Evolutionary conservation across 805 yeast genomes (phyloP).

Genomic region (Pichia kluyveri): DNA sequence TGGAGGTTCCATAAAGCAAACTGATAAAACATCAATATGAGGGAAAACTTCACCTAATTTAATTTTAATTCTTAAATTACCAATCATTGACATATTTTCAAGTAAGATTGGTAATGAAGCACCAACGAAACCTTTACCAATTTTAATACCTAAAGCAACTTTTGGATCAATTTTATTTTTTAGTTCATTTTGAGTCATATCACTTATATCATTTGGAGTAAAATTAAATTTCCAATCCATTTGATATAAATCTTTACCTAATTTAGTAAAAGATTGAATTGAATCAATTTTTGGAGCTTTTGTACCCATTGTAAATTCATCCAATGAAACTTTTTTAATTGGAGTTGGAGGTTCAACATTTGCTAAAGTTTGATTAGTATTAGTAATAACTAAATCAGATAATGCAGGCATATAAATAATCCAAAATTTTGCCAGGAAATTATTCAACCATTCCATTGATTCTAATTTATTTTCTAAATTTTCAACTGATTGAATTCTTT

Average conservation of each 20-base stretch:
- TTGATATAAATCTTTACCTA: slow-evolving; percentile 59
- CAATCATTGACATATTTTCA: slow-evolving; percentile 71
- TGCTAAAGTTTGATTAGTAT: slow-evolving; percentile 58
- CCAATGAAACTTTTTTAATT: slow-evolving; percentile 62
- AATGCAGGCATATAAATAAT: slow-evolving; percentile 82
- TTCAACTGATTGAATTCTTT: slow-evolving; percentile 54
- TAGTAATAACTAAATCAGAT: slow-evolving; percentile 62
- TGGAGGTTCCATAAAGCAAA: slow-evolving; percentile 72
- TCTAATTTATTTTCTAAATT: slow-evolving; percentile 55
- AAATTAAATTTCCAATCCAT: slow-evolving; percentile 82
- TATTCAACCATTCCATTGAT: slow-evolving; percentile 76
- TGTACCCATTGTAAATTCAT: slow-evolving; percentile 72
- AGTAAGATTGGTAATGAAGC: slow-evolving; percentile 71
- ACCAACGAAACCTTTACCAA: slow-evolving; percentile 74
- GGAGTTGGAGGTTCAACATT: slow-evolving; percentile 79
- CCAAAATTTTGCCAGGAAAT: slow-evolving; percentile 75
- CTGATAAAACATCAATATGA: slow-evolving; percentile 63
- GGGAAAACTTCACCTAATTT: slow-evolving; percentile 61
- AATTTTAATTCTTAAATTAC: slow-evolving; percentile 57
- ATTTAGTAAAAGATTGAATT: slow-evolving; percentile 63
- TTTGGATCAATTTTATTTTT: slow-evolving; percentile 68
- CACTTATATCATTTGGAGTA: slow-evolving; percentile 74
- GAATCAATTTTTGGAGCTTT: slow-evolving; percentile 71
- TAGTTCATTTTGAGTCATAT: slow-evolving; percentile 71
- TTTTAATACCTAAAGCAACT: slow-evolving; percentile 69